Conservation (phyloP, 371 early-diverging fungal species). For the Mortierella sp. region DNA sequence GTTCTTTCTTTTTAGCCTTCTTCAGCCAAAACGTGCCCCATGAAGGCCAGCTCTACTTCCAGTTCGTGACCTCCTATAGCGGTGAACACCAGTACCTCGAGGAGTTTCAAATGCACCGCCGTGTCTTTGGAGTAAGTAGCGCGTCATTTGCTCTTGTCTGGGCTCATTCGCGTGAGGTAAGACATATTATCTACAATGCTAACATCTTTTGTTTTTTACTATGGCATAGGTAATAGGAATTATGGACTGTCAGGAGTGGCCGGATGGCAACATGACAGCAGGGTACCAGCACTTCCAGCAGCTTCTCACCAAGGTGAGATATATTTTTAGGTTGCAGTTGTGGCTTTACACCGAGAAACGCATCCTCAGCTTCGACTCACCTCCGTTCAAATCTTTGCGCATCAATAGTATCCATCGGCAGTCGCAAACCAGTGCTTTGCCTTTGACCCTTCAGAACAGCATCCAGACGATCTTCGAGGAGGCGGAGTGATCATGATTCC, state of each 20-base stretch:
- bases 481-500: conserved; percentile 84
- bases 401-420: conserved; percentile 76
- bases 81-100: conserved; percentile 79
- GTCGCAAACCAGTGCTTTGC: conserved; percentile 85
- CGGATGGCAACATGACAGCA: conserved; percentile 71
- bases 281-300: conserved; percentile 74
- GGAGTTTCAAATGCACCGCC: conserved; percentile 84
- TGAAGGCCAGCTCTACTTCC: conserved; percentile 84
- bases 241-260: conserved; percentile 85
- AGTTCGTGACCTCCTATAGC: conserved; percentile 78
- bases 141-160: neutral
- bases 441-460: conserved; percentile 84
- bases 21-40: conserved; percentile 74
- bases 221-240: conserved; percentile 80
- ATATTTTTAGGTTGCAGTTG: neutral
- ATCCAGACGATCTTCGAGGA: conserved; percentile 79
- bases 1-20: conserved; percentile 53
- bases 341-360: neutral
- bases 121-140: conserved; percentile 78
- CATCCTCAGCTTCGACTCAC: too few relatives aligned
- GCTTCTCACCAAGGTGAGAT: conserved; percentile 72
- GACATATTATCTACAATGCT: neutral
- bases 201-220: neutral
- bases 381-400: neutral
- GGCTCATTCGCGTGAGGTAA: neutral